phyloP scores from a whole-genome alignment of 768 basidiomycete genomes.

The Lentinula boryana region DNA sequence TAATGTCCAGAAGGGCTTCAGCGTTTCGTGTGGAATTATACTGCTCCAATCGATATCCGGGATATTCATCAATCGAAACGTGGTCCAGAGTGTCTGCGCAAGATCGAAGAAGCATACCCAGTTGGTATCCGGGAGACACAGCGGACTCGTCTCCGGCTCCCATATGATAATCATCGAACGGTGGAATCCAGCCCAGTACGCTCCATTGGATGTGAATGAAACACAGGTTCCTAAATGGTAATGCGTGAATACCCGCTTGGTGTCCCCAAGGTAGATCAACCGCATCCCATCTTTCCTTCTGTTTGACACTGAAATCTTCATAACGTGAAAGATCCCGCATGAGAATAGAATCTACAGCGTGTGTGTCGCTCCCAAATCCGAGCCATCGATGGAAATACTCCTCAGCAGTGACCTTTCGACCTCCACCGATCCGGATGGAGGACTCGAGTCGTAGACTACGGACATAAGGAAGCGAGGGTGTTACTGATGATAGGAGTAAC shows the following conservation, averaged over 20 bases:
- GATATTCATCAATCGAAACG: not conserved
- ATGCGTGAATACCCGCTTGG: not conserved
- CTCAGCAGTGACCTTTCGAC: not conserved
- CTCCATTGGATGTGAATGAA: not conserved
- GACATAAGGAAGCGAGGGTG: not conserved
- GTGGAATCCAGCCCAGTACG: not conserved
- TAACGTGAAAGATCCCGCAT: not conserved
- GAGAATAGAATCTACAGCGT: not conserved
- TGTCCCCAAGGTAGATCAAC: conserved; percentile 2
- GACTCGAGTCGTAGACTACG: not conserved
- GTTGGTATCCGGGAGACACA: not conserved
- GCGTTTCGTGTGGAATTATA: not conserved
- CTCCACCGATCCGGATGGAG: not conserved
- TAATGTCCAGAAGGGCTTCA: not conserved
- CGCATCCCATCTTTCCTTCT: not conserved
- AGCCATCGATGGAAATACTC: conserved; percentile 1
- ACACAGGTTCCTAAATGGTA: not conserved
- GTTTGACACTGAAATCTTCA: not conserved
- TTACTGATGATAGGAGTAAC: not conserved
- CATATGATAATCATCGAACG: not conserved
- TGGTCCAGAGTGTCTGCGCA: not conserved
- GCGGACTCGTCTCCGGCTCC: not conserved
- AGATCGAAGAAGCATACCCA: not conserved
- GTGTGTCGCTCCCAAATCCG: not conserved
- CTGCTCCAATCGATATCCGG: not conserved